Conservation (phyloP, 2,329 filamentous ascomycete genomes). For the Fusarium aywerte region DNA sequence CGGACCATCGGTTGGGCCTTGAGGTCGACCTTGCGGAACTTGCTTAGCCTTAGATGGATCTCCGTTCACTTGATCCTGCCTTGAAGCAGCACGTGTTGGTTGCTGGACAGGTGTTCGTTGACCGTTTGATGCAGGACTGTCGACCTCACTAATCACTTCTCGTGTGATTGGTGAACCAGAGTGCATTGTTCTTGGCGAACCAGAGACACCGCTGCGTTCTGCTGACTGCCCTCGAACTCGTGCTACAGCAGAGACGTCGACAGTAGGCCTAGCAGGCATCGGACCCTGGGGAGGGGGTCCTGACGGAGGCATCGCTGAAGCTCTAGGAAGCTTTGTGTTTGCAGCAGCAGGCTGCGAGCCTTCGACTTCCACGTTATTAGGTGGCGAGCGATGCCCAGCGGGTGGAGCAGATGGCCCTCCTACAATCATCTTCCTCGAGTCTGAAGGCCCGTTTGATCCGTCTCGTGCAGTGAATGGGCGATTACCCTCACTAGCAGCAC, state of each 20-base stretch:
- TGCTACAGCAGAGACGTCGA: constrained; percentile 54
- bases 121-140: constrained; percentile 67
- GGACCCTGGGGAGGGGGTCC: constrained; percentile 67
- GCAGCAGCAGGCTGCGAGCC: constrained; percentile 49
- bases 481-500: constrained; percentile 52
- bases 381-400: constrained; percentile 57
- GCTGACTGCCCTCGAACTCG: constrained; percentile 62
- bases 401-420: constrained; percentile 44
- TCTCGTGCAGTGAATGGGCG: constrained; percentile 60
- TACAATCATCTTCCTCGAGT: constrained; percentile 60
- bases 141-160: constrained; percentile 56
- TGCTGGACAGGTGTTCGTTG: constrained; percentile 71
- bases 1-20: constrained; percentile 75
- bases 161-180: constrained; percentile 56
- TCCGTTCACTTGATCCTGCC: constrained; percentile 49
- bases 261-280: constrained; percentile 59
- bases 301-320: constrained; percentile 51
- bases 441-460: constrained; percentile 62
- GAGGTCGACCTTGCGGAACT: constrained; percentile 58
- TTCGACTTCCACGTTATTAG: constrained; percentile 55
- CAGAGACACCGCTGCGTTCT: constrained; percentile 55
- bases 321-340: constrained; percentile 53
- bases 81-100: constrained; percentile 50
- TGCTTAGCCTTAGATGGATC: constrained; percentile 51
- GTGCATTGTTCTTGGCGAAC: constrained; percentile 51